A percentile compares a stretch with the other conserved stretches of the same genome.
Evolutionary conservation across 352 stramenopile genomes (phyloP).

Genomic region (Globisporangium paroecandrum): DNA sequence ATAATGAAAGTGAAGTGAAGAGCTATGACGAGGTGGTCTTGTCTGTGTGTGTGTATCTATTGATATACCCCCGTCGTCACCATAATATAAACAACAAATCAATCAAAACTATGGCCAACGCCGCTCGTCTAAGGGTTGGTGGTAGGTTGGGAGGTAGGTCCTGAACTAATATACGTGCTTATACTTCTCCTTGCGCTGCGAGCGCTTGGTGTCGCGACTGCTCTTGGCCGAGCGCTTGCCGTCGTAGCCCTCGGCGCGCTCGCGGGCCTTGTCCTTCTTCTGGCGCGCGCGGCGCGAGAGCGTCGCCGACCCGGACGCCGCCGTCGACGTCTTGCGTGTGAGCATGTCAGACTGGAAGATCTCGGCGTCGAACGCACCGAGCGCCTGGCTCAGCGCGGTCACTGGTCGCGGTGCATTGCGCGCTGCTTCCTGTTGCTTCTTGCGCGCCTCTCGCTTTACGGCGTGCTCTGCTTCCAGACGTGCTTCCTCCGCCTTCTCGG

Average conservation of each 20-base stretch:
- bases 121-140: neutral
- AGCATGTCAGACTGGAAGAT: conserved; percentile 34
- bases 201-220: conserved; percentile 34
- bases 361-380: conserved; percentile 61
- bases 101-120: neutral
- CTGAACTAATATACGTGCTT: conserved; percentile 42
- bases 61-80: neutral
- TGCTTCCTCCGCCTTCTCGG: conserved; percentile 34
- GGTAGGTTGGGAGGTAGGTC: neutral
- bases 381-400: conserved; percentile 54
- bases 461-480: conserved; percentile 19
- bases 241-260: conserved; percentile 29
- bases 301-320: conserved; percentile 9
- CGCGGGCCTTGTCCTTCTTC: conserved; percentile 37
- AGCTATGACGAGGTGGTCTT: neutral
- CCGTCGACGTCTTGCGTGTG: conserved; percentile 20
- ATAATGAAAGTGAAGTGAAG: neutral
- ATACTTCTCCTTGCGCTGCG: conserved; percentile 61
- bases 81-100: neutral
- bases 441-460: conserved; percentile 21
- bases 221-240: conserved; percentile 24
- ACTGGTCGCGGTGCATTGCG: conserved; percentile 25
- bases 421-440: conserved; percentile 30
- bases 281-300: conserved; percentile 42
- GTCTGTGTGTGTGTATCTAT: neutral